Base-by-base conservation (phyloP, 2,329 filamentous ascomycete species). In the Colletotrichum karsti region DNA sequence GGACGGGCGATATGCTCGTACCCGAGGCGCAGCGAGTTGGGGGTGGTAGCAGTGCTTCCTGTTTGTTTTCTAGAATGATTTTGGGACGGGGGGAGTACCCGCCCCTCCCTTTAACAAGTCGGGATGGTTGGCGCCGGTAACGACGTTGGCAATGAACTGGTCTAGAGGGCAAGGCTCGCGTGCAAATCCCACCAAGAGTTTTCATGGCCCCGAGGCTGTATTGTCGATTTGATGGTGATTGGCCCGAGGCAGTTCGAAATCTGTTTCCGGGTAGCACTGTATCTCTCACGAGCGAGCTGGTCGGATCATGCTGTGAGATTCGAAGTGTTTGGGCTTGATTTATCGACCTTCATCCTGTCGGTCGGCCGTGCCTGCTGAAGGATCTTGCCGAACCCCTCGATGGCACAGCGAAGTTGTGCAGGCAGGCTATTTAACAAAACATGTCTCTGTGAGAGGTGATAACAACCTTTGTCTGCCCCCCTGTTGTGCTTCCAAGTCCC, bases 1-100 rank as follows among this genome's bases (percentile, higher is more conserved):
- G 28, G 42, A 51, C 37, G 37, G 64, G 35, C 41, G 26, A 15
- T 5, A 53, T 50, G 59, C 33, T 67, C 42, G 35, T 57, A 67
- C 59, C 59, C 64, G 51, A 63, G 24, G 51, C 35, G 53, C 51
- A 39, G 51, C 51, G 37, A 53, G 51, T 53, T 63, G 44, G 60
- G n/a, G 62, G 62, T 53, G 24, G 46, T 22, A 39, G 30, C 7
- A 22, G 28, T 41, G 33, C 28, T 37, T 35, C 10, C 7, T 26
- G 7, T 13, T 51, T n/a, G 24, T 35, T 30, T 58, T 58, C 55
- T 58, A 46, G 55, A 58, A 58, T n/a, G 24, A 26, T 26, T 28
- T 50, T 28, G 44, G 24, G 44, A 50, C n/a, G 44, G 44, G 15
- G 44, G 44, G 24, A 51, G 13, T 18, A 39, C 58, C 41, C 24